Percentiles rank a stretch among this genome's conserved stretches.
Conservation (phyloP, 306 rosid species). For the Dalbergia cultrata region DNA sequence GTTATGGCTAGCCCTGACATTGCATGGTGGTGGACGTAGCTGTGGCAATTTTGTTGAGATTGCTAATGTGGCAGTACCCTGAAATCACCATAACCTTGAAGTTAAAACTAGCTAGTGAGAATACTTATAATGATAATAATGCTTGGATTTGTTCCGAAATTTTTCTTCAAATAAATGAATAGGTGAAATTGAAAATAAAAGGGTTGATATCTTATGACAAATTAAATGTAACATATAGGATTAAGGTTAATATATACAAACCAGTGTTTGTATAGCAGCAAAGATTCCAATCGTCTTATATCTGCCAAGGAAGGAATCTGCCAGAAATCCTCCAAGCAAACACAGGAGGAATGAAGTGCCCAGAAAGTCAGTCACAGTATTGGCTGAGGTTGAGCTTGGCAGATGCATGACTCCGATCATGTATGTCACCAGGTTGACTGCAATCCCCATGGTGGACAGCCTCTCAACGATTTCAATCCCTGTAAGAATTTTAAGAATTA, state of each 20-base stretch:
- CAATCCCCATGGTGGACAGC: constrained; percentile 97
- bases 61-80: constrained; percentile 86
- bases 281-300: constrained; percentile 80
- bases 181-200: background rate
- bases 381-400: constrained; percentile 93
- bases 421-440: constrained; percentile 91
- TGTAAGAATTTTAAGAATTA: constrained; percentile 45
- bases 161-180: background rate
- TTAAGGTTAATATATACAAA: constrained; percentile 31
- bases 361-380: constrained; percentile 87
- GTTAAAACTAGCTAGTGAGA: constrained; percentile 10
- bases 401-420: constrained; percentile 82
- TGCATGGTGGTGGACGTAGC: constrained; percentile 82
- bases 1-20: constrained; percentile 28
- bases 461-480: constrained; percentile 88
- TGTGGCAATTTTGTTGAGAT: constrained; percentile 71
- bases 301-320: constrained; percentile 95
- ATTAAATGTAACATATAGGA: background rate
- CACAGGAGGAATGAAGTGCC: constrained; percentile 88
- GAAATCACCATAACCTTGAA: constrained; percentile 27
- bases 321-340: constrained; percentile 93
- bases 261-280: constrained; percentile 77
- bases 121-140: background rate
- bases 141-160: background rate
- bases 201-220: constrained; percentile 11